phyloP scores from a whole-genome alignment of 2,329 filamentous ascomycete species.

The Phyllosticta citriasiana region DNA sequence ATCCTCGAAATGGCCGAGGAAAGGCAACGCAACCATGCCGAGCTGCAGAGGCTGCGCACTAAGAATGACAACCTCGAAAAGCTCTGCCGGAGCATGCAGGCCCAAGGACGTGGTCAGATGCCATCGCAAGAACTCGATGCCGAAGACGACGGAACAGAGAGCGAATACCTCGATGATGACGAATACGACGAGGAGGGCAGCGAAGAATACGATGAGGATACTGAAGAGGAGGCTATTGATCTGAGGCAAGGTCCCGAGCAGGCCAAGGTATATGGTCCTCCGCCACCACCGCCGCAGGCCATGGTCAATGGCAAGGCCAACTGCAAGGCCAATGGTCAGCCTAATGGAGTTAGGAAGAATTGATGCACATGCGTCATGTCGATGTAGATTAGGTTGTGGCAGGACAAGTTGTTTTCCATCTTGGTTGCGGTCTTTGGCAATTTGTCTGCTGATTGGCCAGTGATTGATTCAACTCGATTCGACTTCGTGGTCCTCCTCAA shows the following conservation, averaged over 20 bases:
- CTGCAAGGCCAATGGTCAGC: slow-evolving; percentile 23
- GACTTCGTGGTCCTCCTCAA: not conserved
- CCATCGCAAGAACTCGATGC: slow-evolving; percentile 39
- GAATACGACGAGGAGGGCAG: slow-evolving; percentile 36
- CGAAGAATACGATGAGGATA: slow-evolving; percentile 45
- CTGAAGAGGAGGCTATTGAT: slow-evolving; percentile 44
- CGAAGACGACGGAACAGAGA: slow-evolving; percentile 45
- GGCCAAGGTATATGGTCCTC: slow-evolving; percentile 19
- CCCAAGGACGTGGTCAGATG: slow-evolving; percentile 73
- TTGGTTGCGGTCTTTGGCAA: not conserved
- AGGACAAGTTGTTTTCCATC: not conserved
- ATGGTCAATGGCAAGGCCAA: slow-evolving; percentile 24
- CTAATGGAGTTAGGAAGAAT: slow-evolving; percentile 23
- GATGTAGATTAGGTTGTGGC: not conserved
- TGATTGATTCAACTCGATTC: not conserved
- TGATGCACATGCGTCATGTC: not conserved
- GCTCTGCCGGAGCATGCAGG: slow-evolving; percentile 93
- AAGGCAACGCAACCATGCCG: slow-evolving; percentile 63
- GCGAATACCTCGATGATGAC: slow-evolving; percentile 31
- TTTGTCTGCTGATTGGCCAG: not conserved
- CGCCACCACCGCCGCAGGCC: slow-evolving; percentile 25
- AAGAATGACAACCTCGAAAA: slow-evolving; percentile 88
- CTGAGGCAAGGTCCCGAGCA: slow-evolving; percentile 15
- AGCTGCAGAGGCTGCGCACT: slow-evolving; percentile 69
- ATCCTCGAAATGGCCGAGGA: slow-evolving; percentile 97